These are phyloP conservation scores for Trichoderma afroharzianum DNA, from an alignment of 2,329 filamentous ascomycete species.

Conservation along the genomic window DNA sequence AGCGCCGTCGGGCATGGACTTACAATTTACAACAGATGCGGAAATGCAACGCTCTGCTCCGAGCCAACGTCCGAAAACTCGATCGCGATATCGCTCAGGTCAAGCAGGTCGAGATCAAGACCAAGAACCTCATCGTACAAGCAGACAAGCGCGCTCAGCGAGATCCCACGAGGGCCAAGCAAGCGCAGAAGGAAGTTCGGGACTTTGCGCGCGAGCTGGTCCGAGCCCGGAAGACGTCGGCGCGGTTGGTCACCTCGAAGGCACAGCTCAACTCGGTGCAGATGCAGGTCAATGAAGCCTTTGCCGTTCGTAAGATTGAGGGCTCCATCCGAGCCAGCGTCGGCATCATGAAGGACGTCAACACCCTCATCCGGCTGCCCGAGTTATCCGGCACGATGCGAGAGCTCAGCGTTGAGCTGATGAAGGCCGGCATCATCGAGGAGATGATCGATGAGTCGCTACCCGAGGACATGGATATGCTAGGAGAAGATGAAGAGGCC, in stretches of 20 bases:
- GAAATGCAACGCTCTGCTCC: constrained; percentile 90
- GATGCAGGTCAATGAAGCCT: constrained; percentile 97
- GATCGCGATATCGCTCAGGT: constrained; percentile 85
- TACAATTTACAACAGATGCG: constrained; percentile 60
- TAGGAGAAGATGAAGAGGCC: constrained; percentile 73
- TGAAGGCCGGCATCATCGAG: constrained; percentile 95
- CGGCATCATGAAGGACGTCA: constrained; percentile 96
- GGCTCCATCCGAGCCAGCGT: constrained; percentile 82
- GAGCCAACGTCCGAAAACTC: constrained; percentile 85
- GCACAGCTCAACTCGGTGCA: constrained; percentile 89
- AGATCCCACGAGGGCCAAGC: constrained; percentile 72
- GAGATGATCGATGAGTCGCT: constrained; percentile 91
- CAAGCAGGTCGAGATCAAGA: constrained; percentile 76
- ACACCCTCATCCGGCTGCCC: constrained; percentile 76
- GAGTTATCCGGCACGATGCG: constrained; percentile 86
- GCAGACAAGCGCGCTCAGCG: constrained; percentile 77
- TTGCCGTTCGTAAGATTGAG: constrained; percentile 92
- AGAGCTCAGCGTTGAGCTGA: constrained; percentile 79
- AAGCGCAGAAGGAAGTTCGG: constrained; percentile 78
- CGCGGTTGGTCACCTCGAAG: constrained; percentile 77
- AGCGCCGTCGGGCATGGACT: not conserved
- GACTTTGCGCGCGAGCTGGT: constrained; percentile 87
- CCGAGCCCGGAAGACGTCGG: constrained; percentile 70
- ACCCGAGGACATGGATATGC: constrained; percentile 67
- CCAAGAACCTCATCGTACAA: constrained; percentile 77